phyloP scores from a whole-genome alignment of 768 basidiomycete genomes.

The Boletus insuetus region DNA sequence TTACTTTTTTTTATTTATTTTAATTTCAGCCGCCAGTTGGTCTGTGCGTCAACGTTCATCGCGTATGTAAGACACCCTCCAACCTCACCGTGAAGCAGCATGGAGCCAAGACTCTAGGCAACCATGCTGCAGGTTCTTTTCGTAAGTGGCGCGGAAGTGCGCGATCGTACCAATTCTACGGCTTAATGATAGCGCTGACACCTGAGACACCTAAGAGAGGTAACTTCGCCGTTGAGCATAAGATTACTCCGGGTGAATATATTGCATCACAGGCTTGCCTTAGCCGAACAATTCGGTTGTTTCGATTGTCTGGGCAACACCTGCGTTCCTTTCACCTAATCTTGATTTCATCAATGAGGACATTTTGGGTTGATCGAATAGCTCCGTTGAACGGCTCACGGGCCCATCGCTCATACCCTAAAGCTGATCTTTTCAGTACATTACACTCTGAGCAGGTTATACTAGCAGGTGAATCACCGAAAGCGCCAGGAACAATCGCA shows the following conservation, averaged over 20 bases:
- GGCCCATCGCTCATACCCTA: background rate
- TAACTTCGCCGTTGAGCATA: constrained; percentile 13
- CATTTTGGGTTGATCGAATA: constrained; percentile 1
- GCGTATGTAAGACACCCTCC: constrained; percentile 25
- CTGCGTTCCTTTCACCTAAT: background rate
- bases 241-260: constrained; percentile 20
- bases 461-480: constrained; percentile 1
- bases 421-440: background rate
- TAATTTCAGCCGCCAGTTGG: background rate
- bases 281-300: constrained; percentile 12
- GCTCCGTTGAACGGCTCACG: background rate
- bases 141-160: constrained; percentile 34
- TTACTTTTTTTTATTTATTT: background rate
- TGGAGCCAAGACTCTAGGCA: constrained; percentile 13
- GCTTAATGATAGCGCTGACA: constrained; percentile 13
- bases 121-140: constrained; percentile 22
- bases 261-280: constrained; percentile 23
- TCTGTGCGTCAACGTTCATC: constrained; percentile 18
- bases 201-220: constrained; percentile 11
- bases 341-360: constrained; percentile 1
- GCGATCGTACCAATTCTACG: constrained; percentile 18
- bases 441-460: background rate
- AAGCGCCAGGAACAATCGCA: constrained; percentile 22
- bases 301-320: constrained; percentile 1
- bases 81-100: constrained; percentile 15